Evolutionary conservation across 1,284 basidiomycete species (phyloP).

Genomic region (Macrocystidia cucumis): DNA sequence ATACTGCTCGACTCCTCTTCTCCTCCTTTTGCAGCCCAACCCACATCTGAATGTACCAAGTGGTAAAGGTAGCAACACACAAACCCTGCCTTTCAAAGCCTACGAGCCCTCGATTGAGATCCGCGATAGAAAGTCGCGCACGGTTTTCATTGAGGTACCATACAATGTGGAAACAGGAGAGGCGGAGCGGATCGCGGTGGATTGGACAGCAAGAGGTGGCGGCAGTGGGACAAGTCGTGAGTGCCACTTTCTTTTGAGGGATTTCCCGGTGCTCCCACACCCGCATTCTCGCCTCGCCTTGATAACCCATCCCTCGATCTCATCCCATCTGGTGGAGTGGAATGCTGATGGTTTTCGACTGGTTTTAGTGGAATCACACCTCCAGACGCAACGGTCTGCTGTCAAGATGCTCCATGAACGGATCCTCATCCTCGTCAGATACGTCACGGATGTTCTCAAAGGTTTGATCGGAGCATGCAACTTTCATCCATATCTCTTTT

Average conservation of each 20-base stretch:
- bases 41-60: slow-evolving; percentile 39
- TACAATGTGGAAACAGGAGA: slow-evolving; percentile 96
- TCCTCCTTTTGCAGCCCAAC: slow-evolving; percentile 71
- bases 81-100: slow-evolving; percentile 80
- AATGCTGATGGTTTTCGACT: no score
- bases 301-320: slow-evolving; percentile 2
- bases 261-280: no score
- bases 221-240: slow-evolving; percentile 73
- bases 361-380: slow-evolving; percentile 78
- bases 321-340: slow-evolving; percentile 1
- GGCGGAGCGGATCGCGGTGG: slow-evolving; percentile 96
- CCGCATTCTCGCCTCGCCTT: background rate
- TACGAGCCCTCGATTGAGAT: slow-evolving; percentile 86
- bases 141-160: slow-evolving; percentile 75
- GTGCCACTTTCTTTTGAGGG: slow-evolving; percentile 19
- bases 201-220: slow-evolving; percentile 90
- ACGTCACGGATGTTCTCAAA: slow-evolving; percentile 69
- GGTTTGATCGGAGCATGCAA: slow-evolving; percentile 34
- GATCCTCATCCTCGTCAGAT: slow-evolving; percentile 76
- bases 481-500: slow-evolving; percentile 3
- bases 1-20: slow-evolving; percentile 68
- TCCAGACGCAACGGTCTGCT: slow-evolving; percentile 89
- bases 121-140: slow-evolving; percentile 65
- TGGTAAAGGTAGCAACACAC: slow-evolving; percentile 48
- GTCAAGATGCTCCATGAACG: slow-evolving; percentile 95